A percentile compares a stretch with the other conserved stretches of the same genome.
Conservation (phyloP, 257 asterid genomes). For the Capsicum rhomboideum region DNA sequence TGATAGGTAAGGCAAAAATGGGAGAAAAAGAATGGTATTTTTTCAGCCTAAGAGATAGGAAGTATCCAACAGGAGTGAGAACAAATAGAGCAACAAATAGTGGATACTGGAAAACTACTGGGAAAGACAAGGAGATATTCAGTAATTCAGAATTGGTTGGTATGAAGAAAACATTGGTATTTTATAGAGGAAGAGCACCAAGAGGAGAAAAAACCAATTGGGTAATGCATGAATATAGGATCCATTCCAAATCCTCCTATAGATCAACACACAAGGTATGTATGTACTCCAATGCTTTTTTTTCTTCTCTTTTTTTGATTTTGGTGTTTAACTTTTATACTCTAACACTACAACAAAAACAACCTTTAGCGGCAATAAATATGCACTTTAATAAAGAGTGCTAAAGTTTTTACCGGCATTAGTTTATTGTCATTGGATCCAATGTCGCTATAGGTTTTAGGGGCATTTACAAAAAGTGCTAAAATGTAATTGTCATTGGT, state of each 20-base stretch:
- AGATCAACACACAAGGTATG: slow-evolving; percentile 62
- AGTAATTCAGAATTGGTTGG: slow-evolving; percentile 62
- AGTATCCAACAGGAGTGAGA: slow-evolving; percentile 86
- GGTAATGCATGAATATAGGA: slow-evolving; percentile 98
- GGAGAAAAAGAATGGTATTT: slow-evolving; percentile 95
- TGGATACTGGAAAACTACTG: slow-evolving; percentile 91
- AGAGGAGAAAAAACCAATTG: slow-evolving; percentile 90
- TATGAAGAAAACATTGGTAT: slow-evolving; percentile 90
- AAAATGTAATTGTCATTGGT: too few relatives aligned
- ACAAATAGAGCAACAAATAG: slow-evolving; percentile 88
- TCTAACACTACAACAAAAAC: too few relatives aligned
- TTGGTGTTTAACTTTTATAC: background rate
- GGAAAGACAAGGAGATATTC: slow-evolving; percentile 86
- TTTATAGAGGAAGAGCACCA: slow-evolving; percentile 87
- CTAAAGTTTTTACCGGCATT: too few relatives aligned
- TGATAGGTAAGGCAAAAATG: slow-evolving; percentile 78
- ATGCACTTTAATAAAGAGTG: too few relatives aligned
- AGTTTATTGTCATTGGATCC: too few relatives aligned
- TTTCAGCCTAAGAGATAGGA: slow-evolving; percentile 84
- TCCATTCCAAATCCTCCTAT: slow-evolving; percentile 67
- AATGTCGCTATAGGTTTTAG: too few relatives aligned
- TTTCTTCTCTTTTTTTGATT: too few relatives aligned
- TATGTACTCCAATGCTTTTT: background rate
- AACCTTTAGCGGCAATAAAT: too few relatives aligned
- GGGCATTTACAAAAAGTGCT: too few relatives aligned